phyloP scores from a whole-genome alignment of 768 basidiomycete species.

The Russula brevipes region DNA sequence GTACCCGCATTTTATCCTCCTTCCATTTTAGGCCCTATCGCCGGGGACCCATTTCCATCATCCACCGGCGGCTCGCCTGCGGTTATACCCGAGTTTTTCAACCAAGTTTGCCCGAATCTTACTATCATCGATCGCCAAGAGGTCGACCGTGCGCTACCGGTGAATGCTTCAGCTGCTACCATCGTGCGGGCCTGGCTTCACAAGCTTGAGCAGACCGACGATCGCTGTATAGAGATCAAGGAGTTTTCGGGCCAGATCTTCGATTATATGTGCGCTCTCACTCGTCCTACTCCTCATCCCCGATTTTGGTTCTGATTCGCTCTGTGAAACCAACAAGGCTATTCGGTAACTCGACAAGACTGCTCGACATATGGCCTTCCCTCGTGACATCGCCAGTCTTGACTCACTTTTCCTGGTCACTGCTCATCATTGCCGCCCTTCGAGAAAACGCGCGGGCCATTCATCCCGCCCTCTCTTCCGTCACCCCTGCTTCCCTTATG shows the following conservation, averaged over 20 bases:
- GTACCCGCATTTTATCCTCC: not conserved
- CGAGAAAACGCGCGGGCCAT: conserved; percentile 30
- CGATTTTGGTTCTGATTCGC: not conserved
- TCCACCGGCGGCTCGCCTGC: conserved; percentile 34
- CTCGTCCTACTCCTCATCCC: not conserved
- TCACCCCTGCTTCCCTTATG: conserved; percentile 1
- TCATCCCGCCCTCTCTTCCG: conserved; percentile 12
- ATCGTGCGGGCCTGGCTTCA: conserved; percentile 39
- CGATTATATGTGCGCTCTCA: conserved; percentile 34
- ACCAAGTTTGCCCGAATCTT: conserved; percentile 39
- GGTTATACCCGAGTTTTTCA: conserved; percentile 36
- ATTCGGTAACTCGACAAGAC: conserved; percentile 32
- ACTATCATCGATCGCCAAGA: conserved; percentile 32
- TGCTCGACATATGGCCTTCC: conserved; percentile 35
- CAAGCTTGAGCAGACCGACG: conserved; percentile 33
- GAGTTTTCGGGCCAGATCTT: conserved; percentile 34
- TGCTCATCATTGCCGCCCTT: conserved; percentile 33
- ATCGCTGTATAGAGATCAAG: conserved; percentile 40
- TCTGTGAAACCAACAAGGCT: conserved; percentile 28
- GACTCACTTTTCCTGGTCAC: conserved; percentile 38
- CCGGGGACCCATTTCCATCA: conserved; percentile 36
- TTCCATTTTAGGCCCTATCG: conserved; percentile 35
- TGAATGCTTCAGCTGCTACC: conserved; percentile 27
- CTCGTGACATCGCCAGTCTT: conserved; percentile 34
- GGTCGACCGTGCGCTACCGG: conserved; percentile 30